phyloP scores from a whole-genome alignment of 2,329 filamentous ascomycete genomes.

The Ambrosiella cleistominuta region DNA sequence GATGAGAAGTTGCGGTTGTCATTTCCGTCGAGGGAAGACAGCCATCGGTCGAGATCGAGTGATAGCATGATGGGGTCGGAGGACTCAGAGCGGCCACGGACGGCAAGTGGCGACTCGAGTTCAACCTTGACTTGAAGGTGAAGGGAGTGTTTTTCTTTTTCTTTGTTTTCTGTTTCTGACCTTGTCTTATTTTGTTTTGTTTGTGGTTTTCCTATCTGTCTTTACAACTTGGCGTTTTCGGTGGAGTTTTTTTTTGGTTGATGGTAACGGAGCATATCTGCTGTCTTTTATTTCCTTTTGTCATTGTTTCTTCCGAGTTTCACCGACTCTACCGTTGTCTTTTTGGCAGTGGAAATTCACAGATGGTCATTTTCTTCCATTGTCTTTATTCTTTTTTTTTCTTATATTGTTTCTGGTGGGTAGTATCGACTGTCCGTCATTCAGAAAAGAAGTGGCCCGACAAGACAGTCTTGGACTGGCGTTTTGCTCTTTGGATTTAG shows the following conservation, averaged over 20 bases:
- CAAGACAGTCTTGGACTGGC: neutral
- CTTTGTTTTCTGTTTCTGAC: neutral
- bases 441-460: neutral
- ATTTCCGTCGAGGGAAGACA: conserved; percentile 18
- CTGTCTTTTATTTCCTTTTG: conserved; percentile 2
- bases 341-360: neutral
- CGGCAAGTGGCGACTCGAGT: conserved; percentile 20
- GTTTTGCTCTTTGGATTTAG: conserved; percentile 5
- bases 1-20: conserved; percentile 50
- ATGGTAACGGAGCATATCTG: neutral
- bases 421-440: neutral
- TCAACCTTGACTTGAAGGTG: conserved; percentile 14
- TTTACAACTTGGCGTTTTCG: conserved; percentile 1
- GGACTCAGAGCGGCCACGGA: conserved; percentile 19
- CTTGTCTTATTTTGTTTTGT: conserved; percentile 6
- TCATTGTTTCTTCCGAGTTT: neutral
- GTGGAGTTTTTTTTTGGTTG: conserved; percentile 1
- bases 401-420: conserved; percentile 1
- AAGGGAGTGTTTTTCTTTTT: neutral
- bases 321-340: neutral
- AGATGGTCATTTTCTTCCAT: neutral
- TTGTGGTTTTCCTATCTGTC: conserved; percentile 8
- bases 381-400: neutral
- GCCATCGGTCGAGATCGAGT: conserved; percentile 3
- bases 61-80: conserved; percentile 6